Base-by-base conservation (phyloP, 2,329 filamentous ascomycete species). In the Dichotomopilus funicola region DNA sequence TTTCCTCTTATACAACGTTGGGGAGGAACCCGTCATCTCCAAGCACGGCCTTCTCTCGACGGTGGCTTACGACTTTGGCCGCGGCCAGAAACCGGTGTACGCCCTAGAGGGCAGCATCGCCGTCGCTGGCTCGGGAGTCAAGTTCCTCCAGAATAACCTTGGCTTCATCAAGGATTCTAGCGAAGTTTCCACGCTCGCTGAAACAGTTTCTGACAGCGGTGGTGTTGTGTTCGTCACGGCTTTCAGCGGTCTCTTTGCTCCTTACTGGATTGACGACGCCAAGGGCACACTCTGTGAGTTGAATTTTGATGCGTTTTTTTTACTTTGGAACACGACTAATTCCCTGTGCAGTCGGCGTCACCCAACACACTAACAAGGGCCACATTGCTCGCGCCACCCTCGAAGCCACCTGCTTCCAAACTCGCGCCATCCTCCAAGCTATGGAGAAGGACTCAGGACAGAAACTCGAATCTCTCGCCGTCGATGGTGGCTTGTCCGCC, bases 211-310 rank as follows among this genome's bases (percentile, higher is more conserved):
- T 2, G 87, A 95, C 69, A 95, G 87, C 59, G 91, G 90, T 54
- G 91, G 91, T 6, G 86, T 91, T 53, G 82, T 91, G 13, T 85
- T 96, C 65, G 91, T 96, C 58, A 95, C 91, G 2, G 91, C 91
- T 1, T 96, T 96, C 69, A 91, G 87, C 70, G 91, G 91, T 53
- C 79, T 96, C 2, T 95, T 95, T 68, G 91, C 91, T 1, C 91
- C 91, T 0, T 95, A 96, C 71, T 96, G 91, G 91, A 92, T 95
- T 59, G 90, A 95, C 67, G 89, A 95, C 72, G 90, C 90, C 19
- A 87, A 91, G 69, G 91, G 91, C 57, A 95, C 91, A 5, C 83
- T 94, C 54, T 91, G 61, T 62, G 58, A 57, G 59, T 8, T 31
- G n/a, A 12, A n/a, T n/a, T 9, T 10, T 19, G 11, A 19, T 12